These are phyloP conservation scores for Backusella psychrophila DNA, from an alignment of 192 early-diverging fungal genomes.

Conservation along the genomic window DNA sequence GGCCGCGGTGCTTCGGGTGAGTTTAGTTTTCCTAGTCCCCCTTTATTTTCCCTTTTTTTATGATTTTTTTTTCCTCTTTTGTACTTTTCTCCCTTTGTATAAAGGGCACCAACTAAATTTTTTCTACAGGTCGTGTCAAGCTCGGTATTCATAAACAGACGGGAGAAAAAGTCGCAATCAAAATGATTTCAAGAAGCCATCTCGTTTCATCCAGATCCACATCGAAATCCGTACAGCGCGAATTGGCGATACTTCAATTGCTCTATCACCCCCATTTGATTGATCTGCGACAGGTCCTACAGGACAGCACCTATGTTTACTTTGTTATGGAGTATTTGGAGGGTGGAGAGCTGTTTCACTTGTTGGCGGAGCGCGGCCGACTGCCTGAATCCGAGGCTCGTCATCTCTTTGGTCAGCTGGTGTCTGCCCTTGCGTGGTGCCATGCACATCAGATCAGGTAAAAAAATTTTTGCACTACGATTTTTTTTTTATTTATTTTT, in stretches of 20 bases:
- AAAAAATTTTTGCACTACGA: no score
- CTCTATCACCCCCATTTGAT: conserved; percentile 29
- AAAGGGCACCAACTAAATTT: no score
- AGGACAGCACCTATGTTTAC: conserved; percentile 30
- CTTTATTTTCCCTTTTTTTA: conserved; percentile 9
- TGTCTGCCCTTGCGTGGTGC: conserved; percentile 54
- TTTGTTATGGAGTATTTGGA: conserved; percentile 37
- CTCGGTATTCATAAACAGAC: conserved; percentile 33
- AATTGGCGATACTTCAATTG: conserved; percentile 32
- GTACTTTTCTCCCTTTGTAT: no score
- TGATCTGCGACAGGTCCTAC: conserved; percentile 23
- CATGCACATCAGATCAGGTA: conserved; percentile 39
- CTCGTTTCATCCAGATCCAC: conserved; percentile 18
- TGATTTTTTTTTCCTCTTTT: background rate
- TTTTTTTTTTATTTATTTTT: no score
- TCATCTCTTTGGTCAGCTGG: conserved; percentile 73
- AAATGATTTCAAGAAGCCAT: conserved; percentile 31
- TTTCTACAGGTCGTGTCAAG: conserved; percentile 32
- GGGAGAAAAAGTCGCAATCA: conserved; percentile 35
- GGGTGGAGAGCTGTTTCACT: conserved; percentile 30
- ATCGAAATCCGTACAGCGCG: conserved; percentile 23
- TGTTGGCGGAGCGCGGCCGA: conserved; percentile 28
- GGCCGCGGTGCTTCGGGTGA: conserved; percentile 64
- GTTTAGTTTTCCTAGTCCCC: background rate
- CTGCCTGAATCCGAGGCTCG: conserved; percentile 54